Conservation (phyloP, 2,329 filamentous ascomycete species). For the Hypoxylon sp. region DNA sequence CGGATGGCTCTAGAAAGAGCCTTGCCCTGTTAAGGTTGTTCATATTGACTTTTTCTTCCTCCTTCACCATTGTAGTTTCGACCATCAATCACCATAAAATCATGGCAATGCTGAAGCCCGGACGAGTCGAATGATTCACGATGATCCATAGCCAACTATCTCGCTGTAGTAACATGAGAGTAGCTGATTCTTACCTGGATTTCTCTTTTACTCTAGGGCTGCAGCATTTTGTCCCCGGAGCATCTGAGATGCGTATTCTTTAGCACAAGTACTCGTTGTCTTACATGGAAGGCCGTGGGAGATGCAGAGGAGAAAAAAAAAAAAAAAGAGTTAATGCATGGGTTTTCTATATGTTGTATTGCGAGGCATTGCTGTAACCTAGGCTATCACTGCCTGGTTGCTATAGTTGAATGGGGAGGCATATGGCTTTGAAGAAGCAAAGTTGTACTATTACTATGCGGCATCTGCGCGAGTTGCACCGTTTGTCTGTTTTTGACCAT, state of each 20-base stretch:
- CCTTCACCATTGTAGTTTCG: constrained; percentile 12
- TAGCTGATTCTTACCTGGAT: constrained; percentile 17
- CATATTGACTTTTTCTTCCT: neutral
- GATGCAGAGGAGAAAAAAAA: constrained; percentile 2
- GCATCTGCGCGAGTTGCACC: constrained; percentile 22
- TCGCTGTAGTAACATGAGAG: constrained; percentile 5
- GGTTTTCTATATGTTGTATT: constrained; percentile 33
- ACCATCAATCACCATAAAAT: constrained; percentile 4
- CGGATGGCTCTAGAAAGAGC: constrained; percentile 19
- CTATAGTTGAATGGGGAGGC: constrained; percentile 20
- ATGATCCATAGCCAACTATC: constrained; percentile 4
- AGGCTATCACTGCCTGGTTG: constrained; percentile 15
- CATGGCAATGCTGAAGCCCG: constrained; percentile 3
- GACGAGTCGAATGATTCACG: constrained; percentile 17
- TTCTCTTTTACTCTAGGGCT: constrained; percentile 17
- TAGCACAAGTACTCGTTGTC: constrained; percentile 4
- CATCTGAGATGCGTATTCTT: constrained; percentile 12
- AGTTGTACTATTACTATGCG: constrained; percentile 38
- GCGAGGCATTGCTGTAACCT: constrained; percentile 4
- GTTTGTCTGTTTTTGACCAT: constrained; percentile 16
- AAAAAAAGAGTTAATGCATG: constrained; percentile 19
- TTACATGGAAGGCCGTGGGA: neutral
- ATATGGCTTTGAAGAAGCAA: constrained; percentile 34
- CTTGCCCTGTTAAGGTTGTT: constrained; percentile 12
- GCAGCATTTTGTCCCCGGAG: constrained; percentile 9